Conservation (phyloP, 352 stramenopile genomes). For the Globisporangium spiculum region DNA sequence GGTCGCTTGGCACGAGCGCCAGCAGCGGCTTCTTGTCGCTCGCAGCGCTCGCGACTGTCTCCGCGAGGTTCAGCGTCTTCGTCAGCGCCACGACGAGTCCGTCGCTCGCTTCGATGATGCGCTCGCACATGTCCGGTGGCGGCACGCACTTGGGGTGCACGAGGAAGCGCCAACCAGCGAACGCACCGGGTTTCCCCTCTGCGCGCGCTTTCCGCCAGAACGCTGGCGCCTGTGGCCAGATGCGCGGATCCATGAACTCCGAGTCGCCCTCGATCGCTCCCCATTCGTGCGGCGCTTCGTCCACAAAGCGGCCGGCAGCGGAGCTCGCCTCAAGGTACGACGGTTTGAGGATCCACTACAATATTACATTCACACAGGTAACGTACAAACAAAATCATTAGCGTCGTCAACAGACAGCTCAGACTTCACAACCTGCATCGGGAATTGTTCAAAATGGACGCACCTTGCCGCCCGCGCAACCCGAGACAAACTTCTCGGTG, state of each 20-base stretch:
- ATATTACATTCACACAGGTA: constrained; percentile 2
- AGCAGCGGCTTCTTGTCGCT: constrained; percentile 45
- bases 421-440: too few relatives aligned
- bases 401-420: background rate
- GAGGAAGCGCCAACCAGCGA: constrained; percentile 68
- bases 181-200: constrained; percentile 44
- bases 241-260: constrained; percentile 70
- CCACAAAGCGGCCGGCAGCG: constrained; percentile 62
- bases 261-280: constrained; percentile 45
- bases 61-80: constrained; percentile 48
- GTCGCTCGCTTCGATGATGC: constrained; percentile 55
- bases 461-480: constrained; percentile 81
- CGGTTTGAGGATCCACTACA: constrained; percentile 83
- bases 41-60: constrained; percentile 23
- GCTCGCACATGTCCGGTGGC: constrained; percentile 79
- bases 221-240: constrained; percentile 54
- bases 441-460: background rate
- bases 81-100: constrained; percentile 59
- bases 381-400: background rate
- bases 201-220: constrained; percentile 71
- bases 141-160: constrained; percentile 74
- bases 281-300: constrained; percentile 75
- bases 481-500: constrained; percentile 85
- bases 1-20: constrained; percentile 51
- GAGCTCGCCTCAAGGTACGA: constrained; percentile 75